Conservation (phyloP, 139 green algal species). For the Coccomyxa sp. region DNA sequence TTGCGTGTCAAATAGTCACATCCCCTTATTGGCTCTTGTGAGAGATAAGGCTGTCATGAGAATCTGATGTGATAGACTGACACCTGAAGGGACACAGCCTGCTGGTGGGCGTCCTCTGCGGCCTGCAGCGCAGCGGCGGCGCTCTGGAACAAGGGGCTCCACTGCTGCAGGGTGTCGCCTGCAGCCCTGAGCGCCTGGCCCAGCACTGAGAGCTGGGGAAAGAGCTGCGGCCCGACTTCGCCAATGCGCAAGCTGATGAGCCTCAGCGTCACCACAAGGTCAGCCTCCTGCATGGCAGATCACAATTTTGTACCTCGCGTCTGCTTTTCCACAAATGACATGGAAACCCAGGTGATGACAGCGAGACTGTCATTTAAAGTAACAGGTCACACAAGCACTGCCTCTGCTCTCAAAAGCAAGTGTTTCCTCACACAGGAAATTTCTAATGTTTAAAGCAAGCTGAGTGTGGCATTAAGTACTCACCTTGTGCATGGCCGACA, state of each 20-base stretch:
- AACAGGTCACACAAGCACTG: no score
- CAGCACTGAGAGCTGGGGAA: slow-evolving; percentile 5
- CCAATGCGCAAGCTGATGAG: slow-evolving; percentile 37
- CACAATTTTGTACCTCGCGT: background rate
- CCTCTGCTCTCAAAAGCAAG: no score
- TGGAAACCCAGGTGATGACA: no score
- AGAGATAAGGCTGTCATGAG: no score
- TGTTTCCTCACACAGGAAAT: no score
- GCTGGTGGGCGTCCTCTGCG: slow-evolving; percentile 14
- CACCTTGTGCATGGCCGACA: slow-evolving; percentile 17
- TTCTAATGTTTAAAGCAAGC: no score
- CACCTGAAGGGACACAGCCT: slow-evolving; percentile 9
- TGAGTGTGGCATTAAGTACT: background rate
- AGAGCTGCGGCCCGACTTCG: slow-evolving; percentile 13
- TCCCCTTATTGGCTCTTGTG: no score
- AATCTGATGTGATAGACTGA: no score
- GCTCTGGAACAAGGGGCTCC: background rate
- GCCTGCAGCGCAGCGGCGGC: slow-evolving; percentile 6
- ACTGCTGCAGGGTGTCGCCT: background rate
- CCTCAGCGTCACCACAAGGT: slow-evolving; percentile 47
- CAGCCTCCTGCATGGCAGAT: slow-evolving; percentile 39
- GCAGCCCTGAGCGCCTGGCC: slow-evolving; percentile 5
- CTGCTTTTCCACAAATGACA: no score
- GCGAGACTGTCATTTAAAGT: no score
- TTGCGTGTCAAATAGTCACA: no score